Percentiles rank a stretch among this genome's conserved stretches.
phyloP scores from a whole-genome alignment of 1,139 yeast genomes.

The Martiniozyma asiatica region DNA sequence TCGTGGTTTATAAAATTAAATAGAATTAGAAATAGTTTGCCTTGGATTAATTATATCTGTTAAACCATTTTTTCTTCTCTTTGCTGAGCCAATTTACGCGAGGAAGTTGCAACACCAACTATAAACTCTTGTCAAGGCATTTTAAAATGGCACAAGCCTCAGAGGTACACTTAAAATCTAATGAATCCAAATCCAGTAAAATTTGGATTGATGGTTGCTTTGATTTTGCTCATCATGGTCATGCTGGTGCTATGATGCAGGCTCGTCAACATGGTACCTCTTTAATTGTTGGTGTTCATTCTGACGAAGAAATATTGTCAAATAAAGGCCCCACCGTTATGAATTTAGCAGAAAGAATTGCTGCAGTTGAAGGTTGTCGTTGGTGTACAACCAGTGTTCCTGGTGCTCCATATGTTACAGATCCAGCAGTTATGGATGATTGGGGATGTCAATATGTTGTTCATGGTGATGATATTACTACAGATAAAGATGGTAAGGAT shows the following conservation, averaged over 20 bases:
- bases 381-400: conserved; percentile 73
- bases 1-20: too few species aligned
- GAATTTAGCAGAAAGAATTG: conserved; percentile 65
- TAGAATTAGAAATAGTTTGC: too few species aligned
- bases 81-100: too few species aligned
- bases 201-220: conserved; percentile 98
- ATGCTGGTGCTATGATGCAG: conserved; percentile 92
- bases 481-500: conserved; percentile 91
- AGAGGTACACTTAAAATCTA: too few species aligned
- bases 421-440: conserved; percentile 64
- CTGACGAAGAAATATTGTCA: conserved; percentile 69
- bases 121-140: too few species aligned
- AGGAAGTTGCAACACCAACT: too few species aligned
- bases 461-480: conserved; percentile 95
- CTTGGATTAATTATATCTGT: too few species aligned
- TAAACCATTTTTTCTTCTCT: too few species aligned
- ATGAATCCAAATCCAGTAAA: too few species aligned
- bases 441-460: conserved; percentile 79
- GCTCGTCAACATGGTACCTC: conserved; percentile 72
- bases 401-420: conserved; percentile 92
- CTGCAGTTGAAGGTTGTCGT: conserved; percentile 80
- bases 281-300: conserved; percentile 79
- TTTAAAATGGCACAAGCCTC: too few species aligned
- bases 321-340: conserved; percentile 95
- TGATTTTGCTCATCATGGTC: conserved; percentile 96